phyloP scores from a whole-genome alignment of 768 basidiomycete species.

The Neoboletus subvelutipes region DNA sequence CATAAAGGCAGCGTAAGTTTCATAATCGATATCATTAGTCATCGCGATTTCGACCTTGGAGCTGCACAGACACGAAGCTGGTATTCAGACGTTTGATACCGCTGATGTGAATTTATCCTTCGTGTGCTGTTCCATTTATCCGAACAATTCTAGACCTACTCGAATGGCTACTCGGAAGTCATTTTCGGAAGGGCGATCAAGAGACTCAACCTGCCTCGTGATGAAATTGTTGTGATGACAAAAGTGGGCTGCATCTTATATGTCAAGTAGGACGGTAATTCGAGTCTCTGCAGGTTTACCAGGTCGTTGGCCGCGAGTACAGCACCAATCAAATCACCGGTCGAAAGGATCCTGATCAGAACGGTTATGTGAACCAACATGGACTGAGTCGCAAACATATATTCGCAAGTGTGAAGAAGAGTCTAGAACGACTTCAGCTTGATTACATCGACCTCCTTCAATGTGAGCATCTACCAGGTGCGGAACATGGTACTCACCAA shows the following conservation, averaged over 20 bases:
- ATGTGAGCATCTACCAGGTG: constrained; percentile 29
- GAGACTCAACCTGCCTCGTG: constrained; percentile 62
- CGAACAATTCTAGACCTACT: constrained; percentile 48
- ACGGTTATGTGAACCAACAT: constrained; percentile 48
- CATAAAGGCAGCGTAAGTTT: constrained; percentile 46
- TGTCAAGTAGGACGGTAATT: neutral
- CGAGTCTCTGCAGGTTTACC: constrained; percentile 37
- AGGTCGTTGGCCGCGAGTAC: constrained; percentile 33
- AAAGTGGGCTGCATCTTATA: constrained; percentile 42
- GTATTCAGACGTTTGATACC: constrained; percentile 38
- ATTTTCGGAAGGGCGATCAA: constrained; percentile 75
- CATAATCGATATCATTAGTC: neutral
- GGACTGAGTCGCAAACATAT: constrained; percentile 56
- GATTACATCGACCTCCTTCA: constrained; percentile 63
- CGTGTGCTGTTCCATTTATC: neutral
- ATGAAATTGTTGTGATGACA: constrained; percentile 76
- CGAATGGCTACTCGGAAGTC: constrained; percentile 62
- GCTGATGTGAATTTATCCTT: constrained; percentile 28
- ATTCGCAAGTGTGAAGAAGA: constrained; percentile 52
- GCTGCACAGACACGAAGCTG: constrained; percentile 32
- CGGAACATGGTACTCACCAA: neutral
- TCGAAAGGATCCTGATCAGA: constrained; percentile 32
- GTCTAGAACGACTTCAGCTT: constrained; percentile 40
- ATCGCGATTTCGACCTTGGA: neutral
- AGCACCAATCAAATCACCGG: constrained; percentile 8